Evolutionary conservation across 805 yeast species (phyloP), one percentile per base, ranked within the genome.

Genomic region (Tetrapisispora arboricola): DNA sequence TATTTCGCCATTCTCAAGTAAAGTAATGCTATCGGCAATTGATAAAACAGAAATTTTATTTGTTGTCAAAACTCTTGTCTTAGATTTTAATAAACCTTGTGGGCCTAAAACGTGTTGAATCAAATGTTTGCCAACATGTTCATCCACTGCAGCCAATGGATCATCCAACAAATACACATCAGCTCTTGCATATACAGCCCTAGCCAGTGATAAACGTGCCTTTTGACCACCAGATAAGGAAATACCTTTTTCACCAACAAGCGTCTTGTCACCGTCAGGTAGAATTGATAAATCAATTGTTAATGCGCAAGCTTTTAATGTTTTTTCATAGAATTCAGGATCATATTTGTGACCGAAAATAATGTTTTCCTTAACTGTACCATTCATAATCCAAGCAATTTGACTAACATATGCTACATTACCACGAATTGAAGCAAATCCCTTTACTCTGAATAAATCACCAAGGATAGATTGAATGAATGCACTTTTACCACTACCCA

Each of bases 191-290:
- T 92, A 92, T 9, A 92, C 95, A 11, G 98, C 96, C 58, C 98
- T 76, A 0, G 98, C 98, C 40, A 92, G 72, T 1, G 95, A 80
- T 28, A 92, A 71, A 60, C 98, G 78, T 0, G 98, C 97, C 70
- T 92, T 92, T 63, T 92, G 98, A 34, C 98, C 98, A 39, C 98
- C 98, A 32, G 95, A 84, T 38, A 92, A 70, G 12, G 96, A 85
- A 39, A 92, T 88, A 48, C 98, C 98, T 60, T 90, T 86, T 65
- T 92, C 98, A 47, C 98, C 98, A 43, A 92, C 97, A 51, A 84
- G 76, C 6, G 98, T 92, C 39, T 70, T 71, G 59, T 92, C 97
- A 41, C 96, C 95, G 55, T 85, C 84, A 1, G 95, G 86, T 44
- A 92, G 71, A 24, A 80, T 76, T 24, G 73, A 75, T 46, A 92